A percentile compares a stretch with the other conserved stretches of the same genome.
Evolutionary conservation across 495 filamentous ascomycete species (phyloP).

Genomic region (Immersiella caudata): DNA sequence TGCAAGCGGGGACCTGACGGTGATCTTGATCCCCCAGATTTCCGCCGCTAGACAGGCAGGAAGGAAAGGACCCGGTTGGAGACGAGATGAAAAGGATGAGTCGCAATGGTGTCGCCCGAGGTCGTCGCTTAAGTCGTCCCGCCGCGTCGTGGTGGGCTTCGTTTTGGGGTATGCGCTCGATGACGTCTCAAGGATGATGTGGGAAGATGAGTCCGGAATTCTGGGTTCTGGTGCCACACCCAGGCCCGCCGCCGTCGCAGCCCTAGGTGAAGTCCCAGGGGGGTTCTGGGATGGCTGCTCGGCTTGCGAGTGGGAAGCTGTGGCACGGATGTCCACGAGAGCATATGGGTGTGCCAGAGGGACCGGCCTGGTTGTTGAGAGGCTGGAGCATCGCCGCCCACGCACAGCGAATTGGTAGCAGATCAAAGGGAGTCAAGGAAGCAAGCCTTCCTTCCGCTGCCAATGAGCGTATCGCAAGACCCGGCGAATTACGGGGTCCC

Average conservation of each 20-base stretch:
- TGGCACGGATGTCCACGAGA: neutral
- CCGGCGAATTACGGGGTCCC: neutral
- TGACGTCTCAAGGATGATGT: constrained; percentile 13
- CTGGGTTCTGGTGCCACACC: neutral
- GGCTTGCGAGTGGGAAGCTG: neutral
- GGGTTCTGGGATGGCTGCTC: neutral
- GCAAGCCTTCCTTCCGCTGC: neutral
- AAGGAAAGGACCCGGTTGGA: constrained; percentile 17
- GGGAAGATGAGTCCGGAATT: neutral
- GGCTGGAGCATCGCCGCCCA: neutral
- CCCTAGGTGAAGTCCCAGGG: neutral
- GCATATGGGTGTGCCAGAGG: neutral
- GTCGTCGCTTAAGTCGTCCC: constrained; percentile 1
- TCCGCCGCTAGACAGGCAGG: constrained; percentile 15
- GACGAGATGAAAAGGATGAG: constrained; percentile 25
- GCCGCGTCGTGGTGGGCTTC: neutral
- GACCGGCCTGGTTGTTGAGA: neutral
- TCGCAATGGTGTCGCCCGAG: constrained; percentile 17
- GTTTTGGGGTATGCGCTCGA: neutral
- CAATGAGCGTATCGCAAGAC: neutral
- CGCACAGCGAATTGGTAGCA: neutral
- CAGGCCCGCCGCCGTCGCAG: neutral
- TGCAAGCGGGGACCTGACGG: constrained; percentile 15
- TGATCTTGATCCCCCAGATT: constrained; percentile 26
- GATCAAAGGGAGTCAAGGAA: neutral